Base-by-base conservation (phyloP, 169 alveolate genomes). In the Plasmodium fragile region DNA sequence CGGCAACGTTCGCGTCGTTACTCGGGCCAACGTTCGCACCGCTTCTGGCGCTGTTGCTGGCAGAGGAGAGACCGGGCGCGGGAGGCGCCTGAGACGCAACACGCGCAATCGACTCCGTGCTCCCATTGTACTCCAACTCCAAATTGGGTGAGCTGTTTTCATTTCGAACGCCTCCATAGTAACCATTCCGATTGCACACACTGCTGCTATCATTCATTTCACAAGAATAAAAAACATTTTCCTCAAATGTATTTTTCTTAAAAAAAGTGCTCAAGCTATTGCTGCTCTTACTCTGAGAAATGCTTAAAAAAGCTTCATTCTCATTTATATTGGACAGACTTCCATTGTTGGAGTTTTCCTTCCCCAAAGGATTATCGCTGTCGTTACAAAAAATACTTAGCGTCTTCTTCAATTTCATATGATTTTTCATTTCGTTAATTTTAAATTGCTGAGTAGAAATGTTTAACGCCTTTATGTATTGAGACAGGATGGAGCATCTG, bases 391-490 rank as follows among this genome's bases (percentile, higher is more conserved):
- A 83, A 10, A 52, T 34, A 22, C 65, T 85, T 75, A 75, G 32
- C 43, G 83, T 53, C 41, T 85, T 87, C 25, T 87, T 87, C 11
- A 78, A 22, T 18, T 77, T 78, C 39, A 87, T 4, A 11, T 59
- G 79, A 36, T 55, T 49, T 36, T 36, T 75, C 71, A 34, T 75
- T 78, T 87, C 93, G 41, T 87, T 87, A 55, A 87, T 87, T 59
- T 87, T 87, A 87, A 39, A 87, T 32, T 87, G 93, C 70, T 87
- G 93, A 18, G 89, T 87, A 11, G 93, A 87, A 41, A 87, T 87
- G 30, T 87, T 87, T 49, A 87, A 55, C 11, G 93, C 93, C 65
- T 87, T 87, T 39, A 87, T 87, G 16, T 79, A 87, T 30, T 87
- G 93, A 1, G 93, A 87, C 6, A 87, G 72, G 45, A 87, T 78